Evolutionary conservation across 148 eudicot genomes (phyloP).

Genomic region (Agrostemma githago): DNA sequence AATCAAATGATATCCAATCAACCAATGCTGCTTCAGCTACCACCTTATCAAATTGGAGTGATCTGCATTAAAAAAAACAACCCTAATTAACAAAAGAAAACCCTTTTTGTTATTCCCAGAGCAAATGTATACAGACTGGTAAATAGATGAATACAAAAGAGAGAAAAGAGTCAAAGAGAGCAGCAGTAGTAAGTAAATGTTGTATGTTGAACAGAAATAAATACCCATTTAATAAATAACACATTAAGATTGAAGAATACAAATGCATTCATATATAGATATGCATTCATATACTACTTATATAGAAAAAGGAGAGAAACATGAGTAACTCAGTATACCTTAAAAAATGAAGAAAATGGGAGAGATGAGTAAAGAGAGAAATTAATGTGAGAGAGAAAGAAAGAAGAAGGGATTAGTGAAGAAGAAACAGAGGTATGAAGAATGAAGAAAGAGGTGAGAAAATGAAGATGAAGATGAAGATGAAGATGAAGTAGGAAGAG

Average conservation of each 20-base stretch:
- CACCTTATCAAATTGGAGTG: slow-evolving; percentile 2
- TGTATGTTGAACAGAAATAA: not conserved
- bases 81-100: not conserved
- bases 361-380: not conserved
- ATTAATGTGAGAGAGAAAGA: not conserved
- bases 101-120: no score
- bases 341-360: not conserved
- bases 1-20: not conserved
- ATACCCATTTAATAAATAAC: slow-evolving; percentile 10
- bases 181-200: slow-evolving; percentile 15
- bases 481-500: slow-evolving; percentile 11
- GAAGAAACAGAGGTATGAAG: not conserved
- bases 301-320: slow-evolving; percentile 3
- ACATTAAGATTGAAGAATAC: not conserved
- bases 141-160: slow-evolving; percentile 4
- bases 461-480: not conserved
- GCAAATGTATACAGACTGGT: not conserved
- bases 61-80: slow-evolving; percentile 6
- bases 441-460: not conserved
- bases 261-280: not conserved
- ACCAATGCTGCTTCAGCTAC: not conserved
- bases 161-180: slow-evolving; percentile 17
- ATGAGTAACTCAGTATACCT: slow-evolving; percentile 6
- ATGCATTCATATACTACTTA: not conserved
- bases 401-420: slow-evolving; percentile 17